Evolutionary conservation across 2,329 filamentous ascomycete species (phyloP).

Genomic region (Colletotrichum neosansevieriae): DNA sequence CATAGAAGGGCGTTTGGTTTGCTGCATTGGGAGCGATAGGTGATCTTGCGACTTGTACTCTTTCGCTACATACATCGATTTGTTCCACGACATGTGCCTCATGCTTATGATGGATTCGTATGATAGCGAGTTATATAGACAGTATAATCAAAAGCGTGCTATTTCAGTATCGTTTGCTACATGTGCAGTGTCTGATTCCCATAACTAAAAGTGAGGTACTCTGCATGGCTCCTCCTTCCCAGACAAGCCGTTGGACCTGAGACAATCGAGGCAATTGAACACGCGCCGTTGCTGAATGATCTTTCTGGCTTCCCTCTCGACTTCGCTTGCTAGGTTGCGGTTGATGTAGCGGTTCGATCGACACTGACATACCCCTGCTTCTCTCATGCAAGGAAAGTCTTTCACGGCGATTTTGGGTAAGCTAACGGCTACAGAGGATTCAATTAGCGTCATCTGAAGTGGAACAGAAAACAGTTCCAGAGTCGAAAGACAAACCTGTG

Average conservation of each 20-base stretch:
- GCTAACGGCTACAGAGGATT: neutral
- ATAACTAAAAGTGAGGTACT: slow-evolving; percentile 1
- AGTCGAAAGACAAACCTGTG: neutral
- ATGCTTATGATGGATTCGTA: slow-evolving; percentile 19
- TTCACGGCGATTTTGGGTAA: slow-evolving; percentile 32
- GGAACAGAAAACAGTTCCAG: too few species aligned
- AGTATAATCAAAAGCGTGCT: slow-evolving; percentile 24
- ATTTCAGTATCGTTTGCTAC: too few species aligned
- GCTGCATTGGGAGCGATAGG: slow-evolving; percentile 24
- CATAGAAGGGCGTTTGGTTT: slow-evolving; percentile 33
- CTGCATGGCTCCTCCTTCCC: slow-evolving; percentile 2
- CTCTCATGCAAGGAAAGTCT: slow-evolving; percentile 24
- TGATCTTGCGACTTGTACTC: neutral
- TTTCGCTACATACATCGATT: neutral
- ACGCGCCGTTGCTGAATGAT: slow-evolving; percentile 31
- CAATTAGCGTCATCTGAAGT: too few species aligned
- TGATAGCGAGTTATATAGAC: slow-evolving; percentile 18
- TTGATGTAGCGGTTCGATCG: slow-evolving; percentile 24
- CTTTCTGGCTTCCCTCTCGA: slow-evolving; percentile 28
- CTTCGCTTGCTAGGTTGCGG: slow-evolving; percentile 14
- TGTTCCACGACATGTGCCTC: neutral
- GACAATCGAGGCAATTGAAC: slow-evolving; percentile 41
- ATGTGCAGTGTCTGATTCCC: too few species aligned
- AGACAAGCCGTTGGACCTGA: slow-evolving; percentile 24
- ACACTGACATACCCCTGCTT: slow-evolving; percentile 24